Evolutionary conservation across 2,329 filamentous ascomycete genomes (phyloP).

Genomic region (Myotisia sp.): DNA sequence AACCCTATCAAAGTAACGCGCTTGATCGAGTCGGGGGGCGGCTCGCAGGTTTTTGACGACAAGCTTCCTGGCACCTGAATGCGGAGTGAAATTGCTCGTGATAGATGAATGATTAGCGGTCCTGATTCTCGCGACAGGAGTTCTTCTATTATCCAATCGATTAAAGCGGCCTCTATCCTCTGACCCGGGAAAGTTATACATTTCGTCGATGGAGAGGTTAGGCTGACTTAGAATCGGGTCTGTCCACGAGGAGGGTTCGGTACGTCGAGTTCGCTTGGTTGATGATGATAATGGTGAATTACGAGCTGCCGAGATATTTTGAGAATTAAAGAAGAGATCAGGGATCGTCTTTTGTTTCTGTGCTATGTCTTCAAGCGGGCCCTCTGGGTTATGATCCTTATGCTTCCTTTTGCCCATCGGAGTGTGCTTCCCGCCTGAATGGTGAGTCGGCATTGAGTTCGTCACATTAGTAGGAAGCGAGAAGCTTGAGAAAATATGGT

Average conservation of each 20-base stretch:
- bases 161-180: constrained; percentile 21
- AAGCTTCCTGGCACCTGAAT: constrained; percentile 66
- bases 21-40: constrained; percentile 49
- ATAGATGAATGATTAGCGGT: constrained; percentile 19
- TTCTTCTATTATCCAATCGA: constrained; percentile 2
- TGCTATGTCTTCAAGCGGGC: constrained; percentile 18
- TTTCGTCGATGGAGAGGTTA: constrained; percentile 30
- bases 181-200: constrained; percentile 39
- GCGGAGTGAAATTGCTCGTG: constrained; percentile 49
- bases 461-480: no score
- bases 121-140: neutral
- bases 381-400: constrained; percentile 15
- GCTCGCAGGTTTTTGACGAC: constrained; percentile 84
- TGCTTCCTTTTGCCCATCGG: constrained; percentile 30
- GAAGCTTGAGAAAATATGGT: no score
- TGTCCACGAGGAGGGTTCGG: constrained; percentile 2
- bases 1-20: constrained; percentile 63
- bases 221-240: neutral
- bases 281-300: constrained; percentile 19
- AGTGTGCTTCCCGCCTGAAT: constrained; percentile 31
- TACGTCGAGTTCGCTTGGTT: constrained; percentile 26
- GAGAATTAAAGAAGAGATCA: constrained; percentile 29
- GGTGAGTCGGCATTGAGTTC: constrained; percentile 31
- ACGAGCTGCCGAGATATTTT: constrained; percentile 13
- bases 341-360: constrained; percentile 28